Conservation (phyloP, 805 yeast species). For the Saturnispora dispora region DNA sequence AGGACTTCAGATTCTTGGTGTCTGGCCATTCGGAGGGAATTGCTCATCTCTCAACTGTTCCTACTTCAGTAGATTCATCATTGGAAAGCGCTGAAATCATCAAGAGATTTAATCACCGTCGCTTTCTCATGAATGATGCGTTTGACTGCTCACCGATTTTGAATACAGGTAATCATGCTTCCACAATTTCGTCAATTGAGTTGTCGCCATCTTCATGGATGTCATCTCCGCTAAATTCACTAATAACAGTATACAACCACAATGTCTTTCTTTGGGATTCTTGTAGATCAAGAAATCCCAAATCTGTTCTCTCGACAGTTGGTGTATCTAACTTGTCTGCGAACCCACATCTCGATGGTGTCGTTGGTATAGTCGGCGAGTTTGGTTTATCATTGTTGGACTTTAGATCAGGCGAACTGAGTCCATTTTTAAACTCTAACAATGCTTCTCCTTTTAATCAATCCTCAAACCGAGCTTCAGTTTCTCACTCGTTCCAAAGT, state of each 20-base stretch:
- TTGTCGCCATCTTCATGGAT: conserved; percentile 35
- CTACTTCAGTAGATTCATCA: conserved; percentile 31
- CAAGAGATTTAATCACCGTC: conserved; percentile 70
- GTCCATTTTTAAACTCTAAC: neutral
- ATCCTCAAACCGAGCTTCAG: neutral
- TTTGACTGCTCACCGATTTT: conserved; percentile 10
- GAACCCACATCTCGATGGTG: conserved; percentile 37
- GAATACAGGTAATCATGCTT: conserved; percentile 11
- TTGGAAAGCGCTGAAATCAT: conserved; percentile 58
- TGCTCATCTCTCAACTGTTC: conserved; percentile 63
- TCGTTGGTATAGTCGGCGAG: conserved; percentile 56
- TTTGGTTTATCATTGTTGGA: conserved; percentile 73
- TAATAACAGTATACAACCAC: conserved; percentile 58
- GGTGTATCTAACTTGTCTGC: conserved; percentile 47
- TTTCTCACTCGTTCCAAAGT: neutral
- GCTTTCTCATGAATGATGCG: conserved; percentile 34
- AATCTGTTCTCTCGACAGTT: conserved; percentile 40
- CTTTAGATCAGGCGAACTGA: conserved; percentile 35
- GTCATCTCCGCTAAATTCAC: conserved; percentile 33
- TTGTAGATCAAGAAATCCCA: conserved; percentile 49
- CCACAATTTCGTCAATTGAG: conserved; percentile 29
- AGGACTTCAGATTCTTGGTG: conserved; percentile 35
- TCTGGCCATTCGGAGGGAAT: conserved; percentile 74
- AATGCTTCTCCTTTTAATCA: neutral
- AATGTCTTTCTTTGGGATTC: conserved; percentile 73